Evolutionary conservation across 371 early-diverging fungal species (phyloP), one percentile per base, ranked within the genome.

Genomic region (Mortierella sp.): DNA sequence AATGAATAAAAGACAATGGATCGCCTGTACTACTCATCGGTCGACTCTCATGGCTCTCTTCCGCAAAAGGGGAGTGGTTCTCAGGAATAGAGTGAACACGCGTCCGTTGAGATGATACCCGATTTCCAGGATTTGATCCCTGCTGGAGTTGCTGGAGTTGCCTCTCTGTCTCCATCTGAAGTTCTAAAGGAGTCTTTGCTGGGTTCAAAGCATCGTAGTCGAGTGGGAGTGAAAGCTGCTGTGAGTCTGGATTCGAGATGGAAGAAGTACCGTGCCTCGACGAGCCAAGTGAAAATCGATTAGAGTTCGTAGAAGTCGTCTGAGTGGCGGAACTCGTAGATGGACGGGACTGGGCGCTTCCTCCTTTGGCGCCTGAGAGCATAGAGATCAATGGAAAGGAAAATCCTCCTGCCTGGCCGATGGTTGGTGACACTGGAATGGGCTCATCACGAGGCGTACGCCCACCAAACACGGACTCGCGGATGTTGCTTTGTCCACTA

Each of bases 381-480:
- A 74, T 53, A 12, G 70, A 58, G 14, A 56, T 62, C 18, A 74
- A 23, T 5, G 75, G 75, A 51, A 74, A 69, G 1, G 63, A 64
- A 7, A 70, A 70, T 26, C 19, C 66, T 59, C 23, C 53, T 26
- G 4, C 37, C 28, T 2, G 21, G 50, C 2, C 47, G 50, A 28
- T 43, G 16, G 62, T 55, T 9, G 70, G 70, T 25, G 65, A 57
- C 1, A 53, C 51, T 2, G 58, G 51, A 1, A 29, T 37, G 1
- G 51, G 30, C 4, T 74, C 75, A 28, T 74, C 75, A 19, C 70
- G 29, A 1, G 66, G 43, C 15, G 75, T 74, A 14, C 75, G 65
- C 52, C 75, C 71, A 29, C 76, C 76, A 71, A 75, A 75, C n/a
- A 75, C 76, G 7, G 71, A 75, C 50, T 70, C 71, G 12, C 76